phyloP scores from a whole-genome alignment of 129 eudicot genomes.

The Ambrosia artemisiifolia region DNA sequence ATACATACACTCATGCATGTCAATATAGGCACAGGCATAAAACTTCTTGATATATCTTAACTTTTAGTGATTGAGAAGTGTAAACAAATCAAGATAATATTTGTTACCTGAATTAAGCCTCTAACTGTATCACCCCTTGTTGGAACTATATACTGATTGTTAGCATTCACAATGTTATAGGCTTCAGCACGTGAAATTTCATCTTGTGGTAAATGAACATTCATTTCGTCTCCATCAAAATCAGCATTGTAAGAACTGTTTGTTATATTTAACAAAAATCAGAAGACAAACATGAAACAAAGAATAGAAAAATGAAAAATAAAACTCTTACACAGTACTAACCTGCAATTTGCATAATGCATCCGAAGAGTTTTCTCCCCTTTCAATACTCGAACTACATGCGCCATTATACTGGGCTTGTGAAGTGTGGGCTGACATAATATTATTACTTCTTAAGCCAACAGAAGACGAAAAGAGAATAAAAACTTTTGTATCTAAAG shows the following conservation, averaged over 20 bases:
- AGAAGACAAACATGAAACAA: background rate
- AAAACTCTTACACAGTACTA: slow-evolving; percentile 12
- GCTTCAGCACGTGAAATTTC: slow-evolving; percentile 99
- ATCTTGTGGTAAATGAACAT: slow-evolving; percentile 98
- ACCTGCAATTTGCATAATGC: slow-evolving; percentile 99
- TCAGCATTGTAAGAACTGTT: slow-evolving; percentile 92
- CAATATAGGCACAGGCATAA: background rate
- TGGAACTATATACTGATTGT: slow-evolving; percentile 95
- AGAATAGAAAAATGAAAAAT: background rate
- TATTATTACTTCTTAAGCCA: slow-evolving; percentile 5
- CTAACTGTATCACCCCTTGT: slow-evolving; percentile 94
- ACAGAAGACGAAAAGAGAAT: background rate
- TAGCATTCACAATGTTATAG: slow-evolving; percentile 91
- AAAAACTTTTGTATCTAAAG: background rate
- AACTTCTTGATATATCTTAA: background rate
- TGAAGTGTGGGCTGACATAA: slow-evolving; percentile 89
- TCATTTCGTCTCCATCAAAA: slow-evolving; percentile 98
- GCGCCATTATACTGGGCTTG: slow-evolving; percentile 97
- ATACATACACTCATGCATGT: slow-evolving; percentile 4
- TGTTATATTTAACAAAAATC: slow-evolving; percentile 9
- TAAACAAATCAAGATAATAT: background rate
- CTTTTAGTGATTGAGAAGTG: background rate
- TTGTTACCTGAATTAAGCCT: slow-evolving; percentile 83
- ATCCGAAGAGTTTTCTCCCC: slow-evolving; percentile 97
- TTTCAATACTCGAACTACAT: slow-evolving; percentile 85